Evolutionary conservation across 345 rosid genomes (phyloP).

Genomic region (Rhizophora mangle): DNA sequence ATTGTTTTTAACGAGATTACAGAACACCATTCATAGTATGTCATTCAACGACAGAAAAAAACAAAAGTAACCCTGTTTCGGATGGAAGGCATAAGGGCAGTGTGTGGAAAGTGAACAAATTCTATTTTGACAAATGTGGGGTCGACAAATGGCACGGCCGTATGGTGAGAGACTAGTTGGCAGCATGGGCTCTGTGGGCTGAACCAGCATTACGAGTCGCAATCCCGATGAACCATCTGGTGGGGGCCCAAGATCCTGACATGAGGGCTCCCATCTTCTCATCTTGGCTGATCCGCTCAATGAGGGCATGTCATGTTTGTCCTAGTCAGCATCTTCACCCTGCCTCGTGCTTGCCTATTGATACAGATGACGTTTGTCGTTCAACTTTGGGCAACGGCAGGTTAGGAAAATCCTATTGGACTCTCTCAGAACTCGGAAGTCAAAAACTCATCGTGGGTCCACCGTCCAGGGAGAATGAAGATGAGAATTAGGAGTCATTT

Average conservation of each 20-base stretch:
- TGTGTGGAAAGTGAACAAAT: neutral
- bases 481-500: slow-evolving; percentile 27
- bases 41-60: too few relatives aligned
- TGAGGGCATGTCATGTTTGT: slow-evolving; percentile 30
- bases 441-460: slow-evolving; percentile 15
- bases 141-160: too few relatives aligned
- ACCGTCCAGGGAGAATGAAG: slow-evolving; percentile 13
- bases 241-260: slow-evolving; percentile 5
- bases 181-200: slow-evolving; percentile 51
- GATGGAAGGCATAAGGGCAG: slow-evolving; percentile 9
- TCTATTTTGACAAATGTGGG: slow-evolving; percentile 4
- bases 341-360: slow-evolving; percentile 17
- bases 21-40: too few relatives aligned
- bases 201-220: slow-evolving; percentile 33
- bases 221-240: slow-evolving; percentile 26
- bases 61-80: neutral
- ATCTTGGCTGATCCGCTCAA: slow-evolving; percentile 36
- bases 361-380: too few relatives aligned
- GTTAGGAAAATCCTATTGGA: too few relatives aligned
- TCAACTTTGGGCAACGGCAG: too few relatives aligned
- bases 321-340: slow-evolving; percentile 32
- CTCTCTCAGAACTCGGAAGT: too few relatives aligned
- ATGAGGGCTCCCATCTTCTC: neutral
- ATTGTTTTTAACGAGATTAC: too few relatives aligned
- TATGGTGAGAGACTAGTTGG: slow-evolving; percentile 32